phyloP scores from a whole-genome alignment of 495 filamentous ascomycete species.

The Aspergillus baeticus region DNA sequence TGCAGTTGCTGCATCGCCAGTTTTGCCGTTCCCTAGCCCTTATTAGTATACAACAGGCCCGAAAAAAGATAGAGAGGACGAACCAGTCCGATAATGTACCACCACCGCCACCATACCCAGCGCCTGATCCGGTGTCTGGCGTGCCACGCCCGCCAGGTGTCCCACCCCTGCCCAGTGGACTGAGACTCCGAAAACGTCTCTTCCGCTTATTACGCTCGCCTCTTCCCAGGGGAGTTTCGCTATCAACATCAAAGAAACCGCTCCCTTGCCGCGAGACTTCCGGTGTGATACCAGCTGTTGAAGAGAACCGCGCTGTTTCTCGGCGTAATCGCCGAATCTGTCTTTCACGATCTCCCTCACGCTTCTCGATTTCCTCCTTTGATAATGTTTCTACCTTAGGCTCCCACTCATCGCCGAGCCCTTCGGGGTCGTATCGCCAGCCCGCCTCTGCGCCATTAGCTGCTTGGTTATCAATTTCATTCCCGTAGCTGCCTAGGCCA shows the following conservation, averaged over 20 bases:
- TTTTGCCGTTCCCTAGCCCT: conserved; percentile 66
- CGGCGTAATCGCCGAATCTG: conserved; percentile 82
- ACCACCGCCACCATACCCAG: conserved; percentile 63
- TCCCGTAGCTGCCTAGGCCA: conserved; percentile 65
- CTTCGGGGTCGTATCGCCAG: conserved; percentile 92
- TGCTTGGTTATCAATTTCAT: conserved; percentile 87
- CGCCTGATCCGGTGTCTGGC: conserved; percentile 66
- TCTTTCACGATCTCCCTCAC: conserved; percentile 90
- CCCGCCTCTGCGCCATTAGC: conserved; percentile 75
- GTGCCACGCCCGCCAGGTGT: conserved; percentile 73
- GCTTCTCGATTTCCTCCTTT: conserved; percentile 97
- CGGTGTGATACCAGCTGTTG: conserved; percentile 72
- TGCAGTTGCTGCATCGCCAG: conserved; percentile 92
- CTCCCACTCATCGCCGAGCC: conserved; percentile 89
- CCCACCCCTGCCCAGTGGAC: conserved; percentile 64
- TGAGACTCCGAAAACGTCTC: conserved; percentile 84
- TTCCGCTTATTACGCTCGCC: conserved; percentile 94
- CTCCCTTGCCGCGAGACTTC: conserved; percentile 55
- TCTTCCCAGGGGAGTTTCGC: conserved; percentile 71
- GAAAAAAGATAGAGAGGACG: conserved; percentile 14
- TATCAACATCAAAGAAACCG: conserved; percentile 60
- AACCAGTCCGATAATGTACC: conserved; percentile 72
- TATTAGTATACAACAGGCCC: conserved; percentile 12
- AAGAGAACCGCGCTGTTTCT: conserved; percentile 91
- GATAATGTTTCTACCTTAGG: conserved; percentile 85